These are phyloP conservation scores for Rhizomucor pusillus DNA, from an alignment of 371 early-diverging fungal species.

Conservation along the genomic window DNA sequence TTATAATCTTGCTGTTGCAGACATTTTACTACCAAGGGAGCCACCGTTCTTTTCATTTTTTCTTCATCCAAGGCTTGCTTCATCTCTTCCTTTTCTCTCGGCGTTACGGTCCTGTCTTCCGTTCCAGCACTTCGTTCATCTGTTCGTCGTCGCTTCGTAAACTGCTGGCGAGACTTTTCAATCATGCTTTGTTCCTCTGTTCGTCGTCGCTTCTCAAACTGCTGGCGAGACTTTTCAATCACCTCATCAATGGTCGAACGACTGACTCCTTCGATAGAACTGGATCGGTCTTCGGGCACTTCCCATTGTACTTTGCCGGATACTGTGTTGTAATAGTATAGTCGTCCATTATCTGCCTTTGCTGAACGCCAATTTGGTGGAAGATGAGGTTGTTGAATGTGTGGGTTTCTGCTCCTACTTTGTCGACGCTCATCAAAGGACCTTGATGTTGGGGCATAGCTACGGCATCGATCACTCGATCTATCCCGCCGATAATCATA, in stretches of 20 bases:
- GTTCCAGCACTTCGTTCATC: constrained; percentile 10
- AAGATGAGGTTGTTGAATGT: constrained; percentile 5
- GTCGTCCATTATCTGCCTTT: constrained; percentile 20
- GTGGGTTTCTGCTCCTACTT: too few species aligned
- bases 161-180: neutral
- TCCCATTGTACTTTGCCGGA: constrained; percentile 47
- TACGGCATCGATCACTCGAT: neutral
- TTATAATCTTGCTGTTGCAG: constrained; percentile 29
- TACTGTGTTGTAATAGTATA: constrained; percentile 41
- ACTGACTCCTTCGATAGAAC: constrained; percentile 32
- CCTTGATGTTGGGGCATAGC: neutral
- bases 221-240: neutral
- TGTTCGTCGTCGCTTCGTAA: constrained; percentile 3
- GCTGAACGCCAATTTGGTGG: constrained; percentile 42
- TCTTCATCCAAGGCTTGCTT: constrained; percentile 15
- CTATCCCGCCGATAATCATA: too few species aligned
- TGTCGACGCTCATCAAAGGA: neutral
- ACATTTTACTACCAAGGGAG: constrained; percentile 40
- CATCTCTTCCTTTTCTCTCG: constrained; percentile 23
- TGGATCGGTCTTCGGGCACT: constrained; percentile 30
- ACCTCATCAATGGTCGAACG: constrained; percentile 17
- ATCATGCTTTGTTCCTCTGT: constrained; percentile 12
- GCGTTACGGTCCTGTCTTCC: constrained; percentile 4
- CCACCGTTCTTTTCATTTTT: constrained; percentile 7
- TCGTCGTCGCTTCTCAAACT: constrained; percentile 1